Evolutionary conservation across 176 grass and related monocot genomes (phyloP).

Genomic region (Aechmea fasciata): DNA sequence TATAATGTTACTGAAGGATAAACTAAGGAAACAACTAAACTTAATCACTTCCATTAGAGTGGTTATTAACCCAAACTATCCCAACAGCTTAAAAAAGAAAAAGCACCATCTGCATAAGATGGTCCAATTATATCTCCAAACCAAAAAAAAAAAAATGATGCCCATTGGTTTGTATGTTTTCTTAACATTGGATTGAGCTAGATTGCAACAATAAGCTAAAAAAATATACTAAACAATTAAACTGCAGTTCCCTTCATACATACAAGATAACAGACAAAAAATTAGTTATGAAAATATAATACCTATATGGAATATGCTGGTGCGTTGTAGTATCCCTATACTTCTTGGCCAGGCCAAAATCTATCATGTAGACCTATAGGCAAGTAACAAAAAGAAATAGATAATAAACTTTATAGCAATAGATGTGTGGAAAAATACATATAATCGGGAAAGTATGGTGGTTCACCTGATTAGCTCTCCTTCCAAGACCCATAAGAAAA

Average conservation of each 20-base stretch:
- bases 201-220: not conserved
- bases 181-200: too few species aligned
- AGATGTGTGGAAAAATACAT: conserved; percentile 7
- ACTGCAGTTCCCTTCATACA: not conserved
- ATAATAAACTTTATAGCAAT: conserved; percentile 17
- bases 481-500: conserved; percentile 96
- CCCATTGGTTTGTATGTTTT: too few species aligned
- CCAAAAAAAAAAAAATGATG: too few species aligned
- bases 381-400: conserved; percentile 8
- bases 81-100: too few species aligned
- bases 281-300: conserved; percentile 3
- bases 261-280: not conserved
- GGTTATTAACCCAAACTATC: too few species aligned
- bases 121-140: too few species aligned
- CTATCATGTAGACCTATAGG: conserved; percentile 80
- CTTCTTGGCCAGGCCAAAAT: conserved; percentile 97
- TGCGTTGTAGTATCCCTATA: conserved; percentile 81
- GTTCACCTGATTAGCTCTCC: conserved; percentile 79
- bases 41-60: too few species aligned
- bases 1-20: too few species aligned
- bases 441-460: conserved; percentile 3
- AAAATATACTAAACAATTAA: not conserved
- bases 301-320: conserved; percentile 95
- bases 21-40: too few species aligned
- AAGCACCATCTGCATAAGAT: too few species aligned